A percentile compares a stretch with the other conserved stretches of the same genome.
phyloP scores from a whole-genome alignment of 768 basidiomycete species.

The Dioszegia aurantiaca region DNA sequence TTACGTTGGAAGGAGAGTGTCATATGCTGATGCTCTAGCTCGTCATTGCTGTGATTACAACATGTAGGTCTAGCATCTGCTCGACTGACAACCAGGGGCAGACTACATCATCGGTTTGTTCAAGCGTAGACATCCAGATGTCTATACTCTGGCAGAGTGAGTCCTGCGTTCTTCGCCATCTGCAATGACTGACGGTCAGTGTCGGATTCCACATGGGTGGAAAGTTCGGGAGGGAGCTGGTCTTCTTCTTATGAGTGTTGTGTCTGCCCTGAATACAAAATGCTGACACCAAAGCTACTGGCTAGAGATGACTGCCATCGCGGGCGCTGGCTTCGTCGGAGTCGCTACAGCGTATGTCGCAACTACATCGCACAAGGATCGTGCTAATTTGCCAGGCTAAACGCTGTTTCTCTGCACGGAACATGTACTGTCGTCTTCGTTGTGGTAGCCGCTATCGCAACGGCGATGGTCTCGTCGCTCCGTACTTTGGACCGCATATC shows the following conservation, averaged over 20 bases:
- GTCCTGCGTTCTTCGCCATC: not conserved
- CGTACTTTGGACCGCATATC: slow-evolving; percentile 48
- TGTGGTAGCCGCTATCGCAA: slow-evolving; percentile 42
- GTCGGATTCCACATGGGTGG: slow-evolving; percentile 38
- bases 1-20: slow-evolving; percentile 15
- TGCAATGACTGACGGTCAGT: slow-evolving; percentile 19
- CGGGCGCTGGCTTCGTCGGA: slow-evolving; percentile 47
- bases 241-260: slow-evolving; percentile 24
- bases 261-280: too few species aligned
- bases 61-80: slow-evolving; percentile 18
- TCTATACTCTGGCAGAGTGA: slow-evolving; percentile 32
- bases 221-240: slow-evolving; percentile 32
- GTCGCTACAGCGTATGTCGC: slow-evolving; percentile 52
- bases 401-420: slow-evolving; percentile 33
- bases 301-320: slow-evolving; percentile 29
- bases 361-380: slow-evolving; percentile 42
- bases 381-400: not conserved
- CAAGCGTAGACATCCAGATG: slow-evolving; percentile 45
- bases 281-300: slow-evolving; percentile 2
- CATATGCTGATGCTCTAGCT: slow-evolving; percentile 27
- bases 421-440: slow-evolving; percentile 53
- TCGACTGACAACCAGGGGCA: slow-evolving; percentile 19
- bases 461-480: slow-evolving; percentile 34
- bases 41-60: slow-evolving; percentile 30
- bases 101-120: slow-evolving; percentile 38